phyloP scores from a whole-genome alignment of 2,329 filamentous ascomycete genomes.

The Fusarium udum region DNA sequence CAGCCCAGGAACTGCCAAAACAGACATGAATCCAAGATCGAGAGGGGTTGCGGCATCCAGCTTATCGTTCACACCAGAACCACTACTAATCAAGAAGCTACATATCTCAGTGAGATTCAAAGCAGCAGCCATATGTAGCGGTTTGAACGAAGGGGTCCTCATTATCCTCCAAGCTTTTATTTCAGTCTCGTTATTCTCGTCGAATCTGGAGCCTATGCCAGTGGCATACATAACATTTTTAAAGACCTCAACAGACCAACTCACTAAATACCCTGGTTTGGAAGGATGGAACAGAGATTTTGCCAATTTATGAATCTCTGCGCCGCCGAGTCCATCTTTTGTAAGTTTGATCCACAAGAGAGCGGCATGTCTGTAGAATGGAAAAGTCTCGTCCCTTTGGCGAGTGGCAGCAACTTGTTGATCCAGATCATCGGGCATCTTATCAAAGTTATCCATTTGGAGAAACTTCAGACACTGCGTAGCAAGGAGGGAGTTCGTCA shows the following conservation, averaged over 20 bases:
- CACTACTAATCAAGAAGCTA: neutral
- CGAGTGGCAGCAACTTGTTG: neutral
- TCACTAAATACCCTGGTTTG: neutral
- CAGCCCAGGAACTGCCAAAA: neutral
- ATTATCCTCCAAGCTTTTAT: neutral
- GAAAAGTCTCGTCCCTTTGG: neutral
- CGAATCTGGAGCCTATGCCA: neutral
- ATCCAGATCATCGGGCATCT: fast-evolving
- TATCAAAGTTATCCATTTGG: constrained; percentile 8
- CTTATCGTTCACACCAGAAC: neutral
- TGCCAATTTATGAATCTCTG: fast-evolving
- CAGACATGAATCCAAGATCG: neutral
- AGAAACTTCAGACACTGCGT: constrained; percentile 12
- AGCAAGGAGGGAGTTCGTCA: neutral
- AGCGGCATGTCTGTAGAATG: constrained; percentile 8
- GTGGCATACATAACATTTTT: neutral
- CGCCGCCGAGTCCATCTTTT: neutral
- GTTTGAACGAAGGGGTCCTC: neutral
- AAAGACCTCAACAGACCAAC: neutral
- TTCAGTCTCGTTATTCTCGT: neutral
- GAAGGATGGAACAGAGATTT: neutral
- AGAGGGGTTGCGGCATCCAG: neutral
- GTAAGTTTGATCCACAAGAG: neutral
- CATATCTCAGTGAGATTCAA: constrained; percentile 18
- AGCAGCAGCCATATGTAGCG: constrained; percentile 18